These are phyloP conservation scores for Aspergillus pseudoglaucus DNA, from an alignment of 2,329 filamentous ascomycete genomes.

Conservation along the genomic window DNA sequence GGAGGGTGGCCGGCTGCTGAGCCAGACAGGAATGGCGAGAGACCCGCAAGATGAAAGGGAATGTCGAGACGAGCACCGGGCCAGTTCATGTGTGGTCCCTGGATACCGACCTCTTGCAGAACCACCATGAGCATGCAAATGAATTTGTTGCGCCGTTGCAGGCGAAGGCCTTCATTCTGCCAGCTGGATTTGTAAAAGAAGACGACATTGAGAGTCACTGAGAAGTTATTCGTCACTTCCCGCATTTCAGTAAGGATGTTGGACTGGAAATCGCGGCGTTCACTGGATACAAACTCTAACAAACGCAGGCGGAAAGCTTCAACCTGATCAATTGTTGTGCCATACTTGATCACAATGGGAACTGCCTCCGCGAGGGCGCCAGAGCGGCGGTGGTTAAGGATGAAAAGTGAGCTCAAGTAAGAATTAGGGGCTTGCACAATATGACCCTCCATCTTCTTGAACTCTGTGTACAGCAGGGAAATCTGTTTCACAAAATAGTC, in stretches of 20 bases:
- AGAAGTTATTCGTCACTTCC: constrained; percentile 73
- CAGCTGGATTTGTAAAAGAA: constrained; percentile 98
- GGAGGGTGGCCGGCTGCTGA: constrained; percentile 41
- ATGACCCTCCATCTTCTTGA: constrained; percentile 97
- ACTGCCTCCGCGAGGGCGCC: constrained; percentile 82
- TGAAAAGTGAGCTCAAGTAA: constrained; percentile 85
- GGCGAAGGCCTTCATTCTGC: constrained; percentile 87
- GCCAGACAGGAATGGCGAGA: too few species aligned
- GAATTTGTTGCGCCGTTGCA: constrained; percentile 89
- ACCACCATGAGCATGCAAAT: constrained; percentile 83
- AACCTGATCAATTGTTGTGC: constrained; percentile 75
- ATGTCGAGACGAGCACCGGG: constrained; percentile 62
- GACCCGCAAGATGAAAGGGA: constrained; percentile 52
- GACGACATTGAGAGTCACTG: constrained; percentile 81
- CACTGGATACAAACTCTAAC: constrained; percentile 71
- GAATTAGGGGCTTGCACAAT: constrained; percentile 95
- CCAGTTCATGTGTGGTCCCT: constrained; percentile 69
- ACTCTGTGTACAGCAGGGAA: constrained; percentile 86
- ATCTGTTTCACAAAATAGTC: constrained; percentile 97
- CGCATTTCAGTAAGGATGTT: constrained; percentile 82
- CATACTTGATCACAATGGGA: constrained; percentile 78
- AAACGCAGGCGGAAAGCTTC: constrained; percentile 73
- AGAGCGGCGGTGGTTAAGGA: constrained; percentile 87
- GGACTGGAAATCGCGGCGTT: constrained; percentile 83
- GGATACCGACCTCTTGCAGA: constrained; percentile 76